phyloP scores from a whole-genome alignment of 306 rosid genomes.

The Potentilla sterilis region DNA sequence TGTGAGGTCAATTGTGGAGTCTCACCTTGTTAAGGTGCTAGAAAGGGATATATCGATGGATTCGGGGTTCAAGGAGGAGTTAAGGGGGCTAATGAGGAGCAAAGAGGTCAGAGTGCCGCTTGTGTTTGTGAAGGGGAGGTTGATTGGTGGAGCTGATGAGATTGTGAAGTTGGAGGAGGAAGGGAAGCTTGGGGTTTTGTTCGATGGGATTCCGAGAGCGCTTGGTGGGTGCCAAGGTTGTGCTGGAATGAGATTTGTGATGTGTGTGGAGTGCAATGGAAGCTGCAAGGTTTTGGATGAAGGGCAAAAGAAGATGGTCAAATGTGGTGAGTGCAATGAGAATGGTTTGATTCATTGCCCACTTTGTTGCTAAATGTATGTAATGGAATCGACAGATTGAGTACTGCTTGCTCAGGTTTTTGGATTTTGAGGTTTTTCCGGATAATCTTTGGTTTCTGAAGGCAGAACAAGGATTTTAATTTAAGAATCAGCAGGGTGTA shows the following conservation, averaged over 20 bases:
- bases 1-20: conserved; percentile 64
- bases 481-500: neutral
- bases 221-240: conserved; percentile 64
- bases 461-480: conserved; percentile 12
- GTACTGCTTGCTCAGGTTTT: neutral
- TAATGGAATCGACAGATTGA: neutral
- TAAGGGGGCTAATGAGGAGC: conserved; percentile 56
- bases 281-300: conserved; percentile 82
- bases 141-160: conserved; percentile 74
- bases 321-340: conserved; percentile 78
- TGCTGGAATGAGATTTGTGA: conserved; percentile 70
- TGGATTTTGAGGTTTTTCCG: neutral
- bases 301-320: conserved; percentile 46
- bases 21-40: conserved; percentile 41
- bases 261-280: conserved; percentile 75
- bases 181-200: conserved; percentile 53
- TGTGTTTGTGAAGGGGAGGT: conserved; percentile 73
- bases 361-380: conserved; percentile 49
- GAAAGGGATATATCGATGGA: conserved; percentile 97
- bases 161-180: conserved; percentile 84
- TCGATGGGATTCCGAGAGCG: conserved; percentile 63
- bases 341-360: conserved; percentile 86
- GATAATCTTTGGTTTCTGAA: neutral
- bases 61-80: conserved; percentile 82
- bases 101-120: conserved; percentile 71